phyloP scores from a whole-genome alignment of 2,329 filamentous ascomycete species.

The Fusarium sp. region DNA sequence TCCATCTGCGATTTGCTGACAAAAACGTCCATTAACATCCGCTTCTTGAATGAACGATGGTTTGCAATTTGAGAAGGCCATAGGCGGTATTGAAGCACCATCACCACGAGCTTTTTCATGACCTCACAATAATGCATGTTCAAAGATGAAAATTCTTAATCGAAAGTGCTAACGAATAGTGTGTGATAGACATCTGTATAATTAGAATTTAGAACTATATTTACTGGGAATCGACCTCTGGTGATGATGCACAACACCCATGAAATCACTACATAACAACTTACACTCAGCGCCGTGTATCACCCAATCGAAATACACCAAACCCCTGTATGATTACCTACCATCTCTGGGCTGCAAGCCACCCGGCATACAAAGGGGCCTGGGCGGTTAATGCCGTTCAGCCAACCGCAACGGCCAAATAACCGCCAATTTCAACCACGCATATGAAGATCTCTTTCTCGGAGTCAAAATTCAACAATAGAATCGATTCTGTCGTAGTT shows the following conservation, averaged over 20 bases:
- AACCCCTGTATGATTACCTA: constrained; percentile 17
- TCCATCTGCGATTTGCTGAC: too few relatives aligned
- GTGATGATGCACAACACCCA: background rate
- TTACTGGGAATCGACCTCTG: background rate
- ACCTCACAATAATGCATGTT: too few relatives aligned
- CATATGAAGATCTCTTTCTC: background rate
- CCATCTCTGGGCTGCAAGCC: background rate
- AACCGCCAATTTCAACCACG: constrained; percentile 14
- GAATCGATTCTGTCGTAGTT: background rate
- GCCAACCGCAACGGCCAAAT: constrained; percentile 18
- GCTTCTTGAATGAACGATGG: too few relatives aligned
- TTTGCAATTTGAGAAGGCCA: too few relatives aligned
- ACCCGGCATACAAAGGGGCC: constrained; percentile 5
- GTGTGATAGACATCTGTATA: too few relatives aligned
- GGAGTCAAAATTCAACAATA: background rate
- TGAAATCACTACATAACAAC: constrained; percentile 22
- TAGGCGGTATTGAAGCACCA: too few relatives aligned
- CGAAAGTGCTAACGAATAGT: too few relatives aligned
- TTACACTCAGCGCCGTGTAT: background rate
- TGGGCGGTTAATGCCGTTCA: constrained; percentile 15
- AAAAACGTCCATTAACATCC: too few relatives aligned
- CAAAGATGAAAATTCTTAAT: too few relatives aligned
- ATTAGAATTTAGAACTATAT: too few relatives aligned
- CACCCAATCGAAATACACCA: constrained; percentile 18
- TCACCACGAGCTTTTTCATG: too few relatives aligned